Base-by-base conservation (phyloP, 2,329 filamentous ascomycete species). In the Aspergillus clavatus region DNA sequence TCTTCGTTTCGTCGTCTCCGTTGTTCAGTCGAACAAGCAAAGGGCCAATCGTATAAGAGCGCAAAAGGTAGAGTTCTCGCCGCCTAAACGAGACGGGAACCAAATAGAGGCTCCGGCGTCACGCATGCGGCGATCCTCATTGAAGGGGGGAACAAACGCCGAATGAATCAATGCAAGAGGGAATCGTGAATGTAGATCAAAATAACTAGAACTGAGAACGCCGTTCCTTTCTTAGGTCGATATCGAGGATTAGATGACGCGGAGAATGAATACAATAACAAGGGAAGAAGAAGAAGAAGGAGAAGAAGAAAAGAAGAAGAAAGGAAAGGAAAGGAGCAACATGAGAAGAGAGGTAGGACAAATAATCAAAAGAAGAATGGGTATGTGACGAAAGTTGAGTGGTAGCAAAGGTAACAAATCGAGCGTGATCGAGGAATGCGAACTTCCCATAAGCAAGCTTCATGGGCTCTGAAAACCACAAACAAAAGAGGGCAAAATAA, bases 91-190 rank as follows among this genome's bases (percentile, higher is more conserved):
- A 24, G 23, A 8, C 5, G 8, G 23, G 8, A 8, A 24, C 8
- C 23, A 24, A 24, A 24, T 8, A 8, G 51, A 49, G 58, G 42
- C 45, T 58, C 56, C 53, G 51, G 53, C 52, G n/a, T 55, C 57
- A 52, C 52, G 51, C 44, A 42, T 47, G 45, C 58, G 52, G 51
- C 52, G 53, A 57, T 52, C 55, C 55, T 56, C 49, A 47, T 55
- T 57, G 42, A 48, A 38, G 54, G 62, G 59, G 58, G 54, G 57
- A 54, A 55, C 57, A n/a, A n/a, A n/a, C 60, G 52, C 54, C 59
- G 47, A 49, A 51, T 48, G 51, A 52, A 60, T 53, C 51, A 50
- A 52, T 57, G 54, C 51, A 54, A 59, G 44, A 54, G 48, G 48
- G 52, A 55, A 54, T 57, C 56, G 48, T 46, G 50, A 45, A 44